phyloP scores from a whole-genome alignment of 1,284 basidiomycete genomes.

The Heliocybe sulcata region DNA sequence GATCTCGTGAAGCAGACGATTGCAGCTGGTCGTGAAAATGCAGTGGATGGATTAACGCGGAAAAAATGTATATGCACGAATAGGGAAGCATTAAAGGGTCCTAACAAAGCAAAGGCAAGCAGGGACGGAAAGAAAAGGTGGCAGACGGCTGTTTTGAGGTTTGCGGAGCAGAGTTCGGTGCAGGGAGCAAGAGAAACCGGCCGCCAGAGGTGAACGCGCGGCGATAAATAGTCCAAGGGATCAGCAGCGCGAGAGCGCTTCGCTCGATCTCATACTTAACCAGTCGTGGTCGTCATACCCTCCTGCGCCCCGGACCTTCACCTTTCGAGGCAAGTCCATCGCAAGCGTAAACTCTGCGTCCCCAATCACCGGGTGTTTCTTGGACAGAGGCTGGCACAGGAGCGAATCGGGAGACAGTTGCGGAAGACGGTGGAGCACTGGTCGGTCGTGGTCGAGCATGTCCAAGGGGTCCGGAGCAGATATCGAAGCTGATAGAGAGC shows the following conservation, averaged over 20 bases:
- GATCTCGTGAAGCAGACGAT: neutral
- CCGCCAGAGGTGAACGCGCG: too few relatives aligned
- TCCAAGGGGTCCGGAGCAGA: neutral
- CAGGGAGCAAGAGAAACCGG: too few relatives aligned
- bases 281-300: neutral
- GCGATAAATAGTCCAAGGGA: neutral
- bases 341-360: constrained; percentile 18
- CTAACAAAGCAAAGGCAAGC: neutral
- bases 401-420: neutral
- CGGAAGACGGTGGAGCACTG: neutral
- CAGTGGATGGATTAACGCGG: neutral
- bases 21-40: neutral
- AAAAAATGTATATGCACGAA: neutral
- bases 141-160: neutral
- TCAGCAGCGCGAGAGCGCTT: neutral
- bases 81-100: neutral
- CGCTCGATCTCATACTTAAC: constrained; percentile 1
- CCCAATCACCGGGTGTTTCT: neutral
- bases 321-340: constrained; percentile 16
- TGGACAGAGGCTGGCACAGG: neutral
- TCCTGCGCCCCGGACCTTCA: neutral
- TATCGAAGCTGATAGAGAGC: neutral
- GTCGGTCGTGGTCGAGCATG: neutral
- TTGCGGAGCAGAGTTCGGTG: neutral
- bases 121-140: neutral